Percentiles rank a stretch among this genome's conserved stretches.
These are phyloP conservation scores for Scedosporium boydii DNA, from an alignment of 2,329 filamentous ascomycete genomes.

Conservation along the genomic window DNA sequence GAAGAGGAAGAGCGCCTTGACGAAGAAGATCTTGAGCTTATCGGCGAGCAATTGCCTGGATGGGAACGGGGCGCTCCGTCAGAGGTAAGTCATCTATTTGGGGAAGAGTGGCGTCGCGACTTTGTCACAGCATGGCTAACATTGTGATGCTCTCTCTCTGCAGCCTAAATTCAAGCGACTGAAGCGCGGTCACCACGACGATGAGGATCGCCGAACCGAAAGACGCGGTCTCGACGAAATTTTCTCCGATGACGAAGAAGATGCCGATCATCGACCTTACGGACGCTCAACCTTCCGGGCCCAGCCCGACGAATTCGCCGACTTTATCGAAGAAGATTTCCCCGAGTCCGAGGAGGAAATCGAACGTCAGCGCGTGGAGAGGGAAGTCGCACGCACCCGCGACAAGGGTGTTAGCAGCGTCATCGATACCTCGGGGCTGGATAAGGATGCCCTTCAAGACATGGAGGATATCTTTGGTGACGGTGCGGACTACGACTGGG, in stretches of 20 bases:
- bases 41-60: constrained; percentile 63
- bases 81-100: constrained; percentile 45
- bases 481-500: constrained; percentile 93
- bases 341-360: constrained; percentile 76
- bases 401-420: constrained; percentile 60
- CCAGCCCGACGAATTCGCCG: constrained; percentile 73
- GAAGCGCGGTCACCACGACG: constrained; percentile 79
- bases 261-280: constrained; percentile 43
- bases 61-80: constrained; percentile 56
- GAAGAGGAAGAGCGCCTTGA: constrained; percentile 84
- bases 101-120: background rate
- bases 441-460: constrained; percentile 88
- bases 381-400: constrained; percentile 76
- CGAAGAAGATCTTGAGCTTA: constrained; percentile 92
- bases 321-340: constrained; percentile 96
- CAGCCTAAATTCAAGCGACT: constrained; percentile 92
- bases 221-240: constrained; percentile 79
- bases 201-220: constrained; percentile 54
- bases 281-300: constrained; percentile 45
- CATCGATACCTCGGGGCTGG: constrained; percentile 73
- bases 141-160: background rate
- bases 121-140: background rate
- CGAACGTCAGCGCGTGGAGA: constrained; percentile 69
- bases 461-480: constrained; percentile 95
- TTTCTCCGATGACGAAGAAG: constrained; percentile 90